Conservation (phyloP, 306 rosid genomes). For the Elaeagnus macrophylla region DNA sequence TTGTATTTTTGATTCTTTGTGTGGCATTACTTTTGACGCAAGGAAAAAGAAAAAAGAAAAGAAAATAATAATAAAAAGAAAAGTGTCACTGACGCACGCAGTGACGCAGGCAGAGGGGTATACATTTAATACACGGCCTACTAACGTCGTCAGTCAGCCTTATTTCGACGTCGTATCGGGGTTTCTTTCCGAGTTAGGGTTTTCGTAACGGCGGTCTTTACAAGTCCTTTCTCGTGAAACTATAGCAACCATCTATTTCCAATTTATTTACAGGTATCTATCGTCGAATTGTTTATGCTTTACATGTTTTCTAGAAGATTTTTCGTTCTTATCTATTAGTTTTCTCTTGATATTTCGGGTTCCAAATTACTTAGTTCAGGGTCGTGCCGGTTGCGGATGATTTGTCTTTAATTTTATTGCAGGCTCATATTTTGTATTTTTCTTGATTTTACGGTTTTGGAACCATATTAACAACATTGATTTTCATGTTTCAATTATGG, state of each 20-base stretch:
- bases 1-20: too few species aligned
- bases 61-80: neutral
- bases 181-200: conserved; percentile 15
- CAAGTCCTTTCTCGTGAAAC: conserved; percentile 1
- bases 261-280: neutral
- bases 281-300: neutral
- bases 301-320: neutral
- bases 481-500: too few species aligned
- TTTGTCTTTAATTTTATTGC: too few species aligned
- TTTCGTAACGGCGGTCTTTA: neutral
- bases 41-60: conserved; percentile 1
- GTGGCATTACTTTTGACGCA: conserved; percentile 15
- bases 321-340: too few species aligned
- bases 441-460: too few species aligned
- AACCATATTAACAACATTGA: too few species aligned
- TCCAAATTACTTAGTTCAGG: too few species aligned
- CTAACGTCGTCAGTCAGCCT: conserved; percentile 6
- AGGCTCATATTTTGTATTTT: too few species aligned
- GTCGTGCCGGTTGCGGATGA: too few species aligned
- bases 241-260: neutral
- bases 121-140: conserved; percentile 6
- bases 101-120: neutral
- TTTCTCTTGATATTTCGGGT: too few species aligned
- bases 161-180: conserved; percentile 10
- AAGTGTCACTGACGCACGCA: neutral